Percentiles rank a stretch among this genome's conserved stretches.
Conservation (phyloP, 306 rosid genomes). For the Canavalia gladiata region DNA sequence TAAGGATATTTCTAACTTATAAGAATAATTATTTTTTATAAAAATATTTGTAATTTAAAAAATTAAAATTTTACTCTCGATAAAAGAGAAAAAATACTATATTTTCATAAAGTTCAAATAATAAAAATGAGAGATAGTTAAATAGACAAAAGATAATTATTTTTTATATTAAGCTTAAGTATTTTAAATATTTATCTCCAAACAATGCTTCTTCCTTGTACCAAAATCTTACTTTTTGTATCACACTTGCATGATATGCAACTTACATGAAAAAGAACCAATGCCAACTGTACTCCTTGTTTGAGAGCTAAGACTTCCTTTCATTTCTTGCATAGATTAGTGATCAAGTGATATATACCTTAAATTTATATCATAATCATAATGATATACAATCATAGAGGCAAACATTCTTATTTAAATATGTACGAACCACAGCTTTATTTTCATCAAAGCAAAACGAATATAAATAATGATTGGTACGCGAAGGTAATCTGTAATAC, state of each 20-base stretch:
- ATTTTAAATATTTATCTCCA: background rate
- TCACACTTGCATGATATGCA: background rate
- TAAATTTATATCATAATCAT: background rate
- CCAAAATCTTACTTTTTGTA: background rate
- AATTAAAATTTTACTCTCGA: background rate
- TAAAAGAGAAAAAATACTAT: background rate
- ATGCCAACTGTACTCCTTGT: background rate
- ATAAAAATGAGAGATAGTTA: background rate
- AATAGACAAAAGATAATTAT: background rate
- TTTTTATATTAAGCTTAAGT: background rate
- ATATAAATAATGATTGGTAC: slow-evolving; percentile 21
- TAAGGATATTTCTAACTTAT: too few species aligned
- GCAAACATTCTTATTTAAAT: slow-evolving; percentile 26
- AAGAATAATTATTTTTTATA: too few species aligned
- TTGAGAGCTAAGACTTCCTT: too few species aligned
- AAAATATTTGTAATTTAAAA: too few species aligned
- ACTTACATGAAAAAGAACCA: background rate
- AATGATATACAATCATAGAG: slow-evolving; percentile 8
- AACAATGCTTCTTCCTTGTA: slow-evolving; percentile 3
- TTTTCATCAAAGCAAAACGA: background rate
- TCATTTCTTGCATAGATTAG: too few species aligned
- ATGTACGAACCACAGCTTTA: slow-evolving; percentile 11
- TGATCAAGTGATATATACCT: background rate
- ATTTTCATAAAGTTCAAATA: background rate
- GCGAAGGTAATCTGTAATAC: slow-evolving; percentile 13